Percentiles rank a stretch among this genome's conserved stretches.
Conservation (phyloP, 2,329 filamentous ascomycete species). For the Ceratocystis huliohia region DNA sequence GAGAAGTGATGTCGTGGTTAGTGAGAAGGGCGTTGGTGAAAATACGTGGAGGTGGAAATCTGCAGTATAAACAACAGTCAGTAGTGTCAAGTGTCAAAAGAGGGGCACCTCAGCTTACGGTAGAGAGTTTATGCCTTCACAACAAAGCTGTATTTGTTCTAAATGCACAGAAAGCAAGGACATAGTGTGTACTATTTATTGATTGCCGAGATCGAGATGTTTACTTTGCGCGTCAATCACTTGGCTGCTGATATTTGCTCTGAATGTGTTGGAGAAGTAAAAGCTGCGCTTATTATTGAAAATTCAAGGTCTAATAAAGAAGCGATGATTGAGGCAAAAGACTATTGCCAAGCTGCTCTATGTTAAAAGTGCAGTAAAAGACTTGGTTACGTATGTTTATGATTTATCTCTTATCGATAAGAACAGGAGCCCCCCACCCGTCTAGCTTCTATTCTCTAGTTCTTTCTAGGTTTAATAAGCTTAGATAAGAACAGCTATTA, state of each 20-base stretch:
- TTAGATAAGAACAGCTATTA: too few relatives aligned
- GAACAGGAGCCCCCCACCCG: conserved; percentile 7
- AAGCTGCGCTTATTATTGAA: not conserved
- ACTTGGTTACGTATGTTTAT: not conserved
- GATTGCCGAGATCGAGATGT: not conserved
- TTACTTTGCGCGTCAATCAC: too few relatives aligned
- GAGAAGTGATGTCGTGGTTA: conserved; percentile 78
- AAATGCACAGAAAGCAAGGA: conserved; percentile 57
- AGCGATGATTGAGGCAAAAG: not conserved
- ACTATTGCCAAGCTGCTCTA: not conserved
- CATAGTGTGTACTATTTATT: conserved; percentile 39
- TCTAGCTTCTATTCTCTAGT: too few relatives aligned
- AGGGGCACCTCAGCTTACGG: conserved; percentile 41
- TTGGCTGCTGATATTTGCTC: too few relatives aligned
- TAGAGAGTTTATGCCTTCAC: conserved; percentile 60
- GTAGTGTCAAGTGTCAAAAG: not conserved
- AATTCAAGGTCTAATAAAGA: not conserved
- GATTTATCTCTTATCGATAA: conserved; percentile 15
- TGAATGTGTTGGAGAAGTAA: too few relatives aligned
- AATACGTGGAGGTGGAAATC: conserved; percentile 81
- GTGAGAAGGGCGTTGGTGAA: conserved; percentile 89
- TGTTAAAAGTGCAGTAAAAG: not conserved
- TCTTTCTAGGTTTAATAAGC: too few relatives aligned
- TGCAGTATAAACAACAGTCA: conserved; percentile 29
- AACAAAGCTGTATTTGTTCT: conserved; percentile 65